Percentiles rank a stretch among this genome's conserved stretches.
These are phyloP conservation scores for Climacium dendroides DNA, from an alignment of 225 moss, liverwort and hornwort genomes.

Conservation along the genomic window DNA sequence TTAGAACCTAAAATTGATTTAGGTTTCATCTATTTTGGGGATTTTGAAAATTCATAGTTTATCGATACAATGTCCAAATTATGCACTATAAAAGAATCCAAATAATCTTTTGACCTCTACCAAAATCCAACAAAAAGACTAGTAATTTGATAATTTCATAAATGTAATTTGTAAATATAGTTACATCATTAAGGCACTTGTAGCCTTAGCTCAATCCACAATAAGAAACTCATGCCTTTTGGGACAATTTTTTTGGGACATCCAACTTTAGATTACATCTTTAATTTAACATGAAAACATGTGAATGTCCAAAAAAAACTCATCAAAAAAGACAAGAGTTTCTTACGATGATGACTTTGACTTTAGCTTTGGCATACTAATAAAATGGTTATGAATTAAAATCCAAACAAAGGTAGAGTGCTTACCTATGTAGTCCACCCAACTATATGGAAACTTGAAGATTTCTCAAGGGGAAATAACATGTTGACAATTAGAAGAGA, in stretches of 20 bases:
- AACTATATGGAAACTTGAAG: neutral
- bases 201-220: neutral
- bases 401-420: accelerated
- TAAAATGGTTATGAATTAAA: neutral
- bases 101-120: neutral
- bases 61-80: accelerated
- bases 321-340: too few species aligned
- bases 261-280: too few species aligned
- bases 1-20: neutral
- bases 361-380: neutral
- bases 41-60: neutral
- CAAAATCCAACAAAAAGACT: neutral
- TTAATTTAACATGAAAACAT: too few species aligned
- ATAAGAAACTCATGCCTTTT: too few species aligned
- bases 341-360: too few species aligned
- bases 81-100: neutral
- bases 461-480: accelerated
- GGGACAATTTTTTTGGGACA: too few species aligned
- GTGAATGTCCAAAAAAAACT: too few species aligned
- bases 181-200: neutral
- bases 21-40: neutral
- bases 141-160: too few species aligned
- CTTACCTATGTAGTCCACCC: accelerated
- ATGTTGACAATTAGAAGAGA: too few species aligned
- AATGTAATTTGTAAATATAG: too few species aligned